Percentiles rank a stretch among this genome's conserved stretches.
Evolutionary conservation across 495 filamentous ascomycete genomes (phyloP).

Genomic region (Lepidopterella palustris): DNA sequence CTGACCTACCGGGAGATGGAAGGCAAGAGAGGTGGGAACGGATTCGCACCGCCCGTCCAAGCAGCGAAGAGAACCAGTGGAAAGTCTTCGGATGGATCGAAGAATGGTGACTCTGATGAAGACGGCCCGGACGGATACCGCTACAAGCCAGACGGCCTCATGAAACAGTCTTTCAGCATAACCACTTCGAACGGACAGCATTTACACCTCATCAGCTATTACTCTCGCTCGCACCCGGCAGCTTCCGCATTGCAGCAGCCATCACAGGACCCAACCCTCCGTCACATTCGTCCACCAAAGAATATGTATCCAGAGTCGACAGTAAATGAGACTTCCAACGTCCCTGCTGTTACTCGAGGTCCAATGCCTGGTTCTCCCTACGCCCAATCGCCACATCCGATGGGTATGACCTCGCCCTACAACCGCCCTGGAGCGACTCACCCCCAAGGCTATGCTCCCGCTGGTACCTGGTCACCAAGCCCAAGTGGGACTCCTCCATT

Average conservation of each 20-base stretch:
- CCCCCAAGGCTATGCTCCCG: not conserved
- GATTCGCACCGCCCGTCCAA: constrained; percentile 46
- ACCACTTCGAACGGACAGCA: constrained; percentile 85
- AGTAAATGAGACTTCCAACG: constrained; percentile 71
- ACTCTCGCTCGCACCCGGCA: constrained; percentile 65
- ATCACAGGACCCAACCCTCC: constrained; percentile 68
- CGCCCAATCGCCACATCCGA: constrained; percentile 46
- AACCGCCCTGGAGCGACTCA: constrained; percentile 6
- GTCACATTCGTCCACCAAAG: constrained; percentile 77
- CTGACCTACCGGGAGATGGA: constrained; percentile 98
- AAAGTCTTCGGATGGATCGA: constrained; percentile 3
- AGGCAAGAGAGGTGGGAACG: constrained; percentile 73
- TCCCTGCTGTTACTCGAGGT: constrained; percentile 57
- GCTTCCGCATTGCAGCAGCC: constrained; percentile 67
- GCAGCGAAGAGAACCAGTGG: constrained; percentile 14
- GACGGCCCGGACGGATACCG: constrained; percentile 93
- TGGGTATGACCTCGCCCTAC: constrained; percentile 38
- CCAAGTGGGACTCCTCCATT: constrained; percentile 18
- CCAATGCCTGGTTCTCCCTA: constrained; percentile 55
- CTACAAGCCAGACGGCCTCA: constrained; percentile 93
- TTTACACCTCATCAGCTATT: constrained; percentile 95
- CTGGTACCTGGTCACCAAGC: constrained; percentile 7
- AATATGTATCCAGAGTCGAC: constrained; percentile 97
- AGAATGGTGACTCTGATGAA: constrained; percentile 39
- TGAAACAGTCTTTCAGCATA: constrained; percentile 99